phyloP scores from a whole-genome alignment of 805 yeast species.

The Wickerhamiella lipophila region DNA sequence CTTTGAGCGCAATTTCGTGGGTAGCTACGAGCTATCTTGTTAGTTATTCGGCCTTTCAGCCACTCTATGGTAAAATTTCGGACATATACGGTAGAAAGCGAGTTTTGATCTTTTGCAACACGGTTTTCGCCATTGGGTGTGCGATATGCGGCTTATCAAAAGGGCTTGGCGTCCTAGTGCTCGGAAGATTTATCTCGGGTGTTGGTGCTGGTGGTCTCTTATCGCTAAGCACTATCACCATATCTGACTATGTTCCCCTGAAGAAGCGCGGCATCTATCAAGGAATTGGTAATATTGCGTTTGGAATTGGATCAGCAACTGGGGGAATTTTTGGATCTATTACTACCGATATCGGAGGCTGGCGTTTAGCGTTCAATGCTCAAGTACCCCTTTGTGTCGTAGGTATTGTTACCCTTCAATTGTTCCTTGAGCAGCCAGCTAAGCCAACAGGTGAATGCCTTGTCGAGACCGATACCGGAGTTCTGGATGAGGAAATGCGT shows the following conservation, averaged over 20 bases:
- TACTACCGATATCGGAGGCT: conserved; percentile 41
- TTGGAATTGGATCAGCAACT: conserved; percentile 61
- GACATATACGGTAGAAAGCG: conserved; percentile 39
- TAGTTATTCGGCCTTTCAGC: conserved; percentile 63
- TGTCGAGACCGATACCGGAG: conserved; percentile 11
- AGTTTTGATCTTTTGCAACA: conserved; percentile 33
- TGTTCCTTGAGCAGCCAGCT: conserved; percentile 11
- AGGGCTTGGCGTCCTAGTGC: conserved; percentile 48
- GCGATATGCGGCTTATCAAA: conserved; percentile 40
- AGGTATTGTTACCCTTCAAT: conserved; percentile 27
- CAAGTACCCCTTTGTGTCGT: conserved; percentile 34
- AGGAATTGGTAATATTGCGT: conserved; percentile 66
- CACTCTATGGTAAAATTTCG: conserved; percentile 55
- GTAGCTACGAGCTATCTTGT: conserved; percentile 59
- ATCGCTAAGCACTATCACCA: conserved; percentile 58
- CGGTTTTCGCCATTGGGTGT: conserved; percentile 38
- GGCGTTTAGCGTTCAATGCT: conserved; percentile 41
- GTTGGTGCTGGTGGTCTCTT: conserved; percentile 83
- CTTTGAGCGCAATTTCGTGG: conserved; percentile 45
- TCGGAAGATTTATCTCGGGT: conserved; percentile 71
- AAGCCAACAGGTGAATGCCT: not conserved
- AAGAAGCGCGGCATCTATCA: conserved; percentile 71
- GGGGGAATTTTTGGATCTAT: conserved; percentile 54
- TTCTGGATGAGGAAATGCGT: conserved; percentile 11
- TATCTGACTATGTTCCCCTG: conserved; percentile 65